phyloP scores from a whole-genome alignment of 306 rosid genomes.

The Vigna mungo region DNA sequence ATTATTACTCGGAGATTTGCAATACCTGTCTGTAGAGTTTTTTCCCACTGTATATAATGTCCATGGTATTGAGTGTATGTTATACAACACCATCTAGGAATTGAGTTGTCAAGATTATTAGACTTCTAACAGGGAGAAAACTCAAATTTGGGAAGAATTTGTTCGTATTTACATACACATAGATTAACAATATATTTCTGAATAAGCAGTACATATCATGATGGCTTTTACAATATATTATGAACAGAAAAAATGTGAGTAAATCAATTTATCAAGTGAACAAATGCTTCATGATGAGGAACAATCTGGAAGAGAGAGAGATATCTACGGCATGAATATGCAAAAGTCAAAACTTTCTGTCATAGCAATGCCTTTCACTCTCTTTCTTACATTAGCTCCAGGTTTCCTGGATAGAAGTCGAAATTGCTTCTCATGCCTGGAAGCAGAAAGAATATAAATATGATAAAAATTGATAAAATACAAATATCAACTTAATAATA shows the following conservation, averaged over 20 bases:
- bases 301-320: slow-evolving; percentile 16
- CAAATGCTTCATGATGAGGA: slow-evolving; percentile 33
- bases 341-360: slow-evolving; percentile 47
- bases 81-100: background rate
- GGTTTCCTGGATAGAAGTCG: slow-evolving; percentile 55
- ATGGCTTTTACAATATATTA: slow-evolving; percentile 19
- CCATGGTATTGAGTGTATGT: background rate
- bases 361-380: slow-evolving; percentile 56
- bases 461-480: slow-evolving; percentile 29
- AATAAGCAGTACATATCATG: slow-evolving; percentile 22
- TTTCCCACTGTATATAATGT: background rate
- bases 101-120: background rate
- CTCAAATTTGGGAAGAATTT: background rate
- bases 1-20: background rate
- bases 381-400: slow-evolving; percentile 50
- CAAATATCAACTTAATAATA: background rate
- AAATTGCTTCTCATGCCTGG: slow-evolving; percentile 63
- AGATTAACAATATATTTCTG: slow-evolving; percentile 6
- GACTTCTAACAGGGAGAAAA: slow-evolving; percentile 18
- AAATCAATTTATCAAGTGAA: slow-evolving; percentile 31
- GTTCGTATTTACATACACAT: background rate
- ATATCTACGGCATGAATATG: slow-evolving; percentile 34
- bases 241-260: slow-evolving; percentile 15
- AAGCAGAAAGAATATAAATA: slow-evolving; percentile 38
- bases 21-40: background rate